Conservation (phyloP, 2,329 filamentous ascomycete genomes). For the Fusarium fracticaudum region DNA sequence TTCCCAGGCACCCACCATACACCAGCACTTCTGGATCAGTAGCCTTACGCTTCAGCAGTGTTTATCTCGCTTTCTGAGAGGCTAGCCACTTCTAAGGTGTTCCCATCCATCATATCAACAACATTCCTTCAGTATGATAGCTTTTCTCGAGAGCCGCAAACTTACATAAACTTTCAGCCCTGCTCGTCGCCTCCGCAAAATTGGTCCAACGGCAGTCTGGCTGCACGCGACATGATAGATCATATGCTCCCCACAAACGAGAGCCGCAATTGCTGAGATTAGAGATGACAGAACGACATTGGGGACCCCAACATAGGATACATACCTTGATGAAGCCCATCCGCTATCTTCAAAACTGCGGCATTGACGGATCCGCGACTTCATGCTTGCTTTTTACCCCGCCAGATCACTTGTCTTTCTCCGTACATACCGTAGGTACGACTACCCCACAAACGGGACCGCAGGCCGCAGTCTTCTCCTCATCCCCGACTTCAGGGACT, state of each 20-base stretch:
- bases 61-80: background rate
- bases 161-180: slow-evolving; percentile 7
- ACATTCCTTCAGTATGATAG: background rate
- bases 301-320: background rate
- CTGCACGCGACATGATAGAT: slow-evolving; percentile 20
- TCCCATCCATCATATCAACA: background rate
- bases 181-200: background rate
- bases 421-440: slow-evolving; percentile 9
- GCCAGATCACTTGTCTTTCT: slow-evolving; percentile 26
- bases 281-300: slow-evolving; percentile 3
- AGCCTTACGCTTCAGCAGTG: background rate
- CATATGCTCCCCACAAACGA: slow-evolving; percentile 24
- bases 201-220: background rate
- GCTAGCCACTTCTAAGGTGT: background rate
- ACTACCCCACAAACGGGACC: slow-evolving; percentile 37
- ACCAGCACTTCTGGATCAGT: background rate
- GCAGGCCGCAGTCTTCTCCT: slow-evolving; percentile 34
- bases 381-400: slow-evolving; percentile 33
- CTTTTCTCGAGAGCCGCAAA: slow-evolving; percentile 8
- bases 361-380: slow-evolving; percentile 31
- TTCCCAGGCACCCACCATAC: background rate
- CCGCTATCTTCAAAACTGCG: slow-evolving; percentile 1
- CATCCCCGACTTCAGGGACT: slow-evolving; percentile 28
- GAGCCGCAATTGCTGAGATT: slow-evolving; percentile 39
- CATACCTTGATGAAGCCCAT: slow-evolving; percentile 4